Evolutionary conservation across 2,329 filamentous ascomycete genomes (phyloP).

Genomic region (Lizonia empirigonia): DNA sequence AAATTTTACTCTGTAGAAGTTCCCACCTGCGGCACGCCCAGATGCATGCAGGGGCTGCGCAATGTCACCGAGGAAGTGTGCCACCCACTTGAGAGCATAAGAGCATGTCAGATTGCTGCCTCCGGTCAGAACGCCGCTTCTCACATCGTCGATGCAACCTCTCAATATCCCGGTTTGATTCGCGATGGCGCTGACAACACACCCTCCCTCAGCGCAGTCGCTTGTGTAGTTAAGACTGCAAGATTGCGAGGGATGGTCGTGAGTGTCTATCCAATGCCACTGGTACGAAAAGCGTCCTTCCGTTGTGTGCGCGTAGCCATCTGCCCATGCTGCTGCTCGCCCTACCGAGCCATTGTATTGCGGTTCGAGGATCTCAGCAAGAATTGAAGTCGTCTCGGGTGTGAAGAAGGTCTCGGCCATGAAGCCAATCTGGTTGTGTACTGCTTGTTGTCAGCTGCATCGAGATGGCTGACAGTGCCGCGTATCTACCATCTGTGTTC

Average conservation of each 20-base stretch:
- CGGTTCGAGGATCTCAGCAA: constrained; percentile 47
- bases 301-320: constrained; percentile 47
- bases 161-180: constrained; percentile 50
- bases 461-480: neutral
- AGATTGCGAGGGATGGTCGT: constrained; percentile 40
- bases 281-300: constrained; percentile 51
- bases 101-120: constrained; percentile 47
- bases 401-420: constrained; percentile 47
- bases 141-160: constrained; percentile 42
- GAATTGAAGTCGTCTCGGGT: constrained; percentile 37
- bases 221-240: constrained; percentile 47
- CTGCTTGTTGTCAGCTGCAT: constrained; percentile 25
- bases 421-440: constrained; percentile 51
- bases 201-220: constrained; percentile 48
- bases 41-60: constrained; percentile 51
- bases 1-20: constrained; percentile 48
- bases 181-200: constrained; percentile 51
- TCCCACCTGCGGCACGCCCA: constrained; percentile 47
- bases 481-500: constrained; percentile 40
- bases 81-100: constrained; percentile 51
- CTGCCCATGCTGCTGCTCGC: constrained; percentile 49
- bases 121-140: constrained; percentile 26
- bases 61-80: constrained; percentile 52
- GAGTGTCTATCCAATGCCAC: constrained; percentile 51
- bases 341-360: constrained; percentile 50